These are phyloP conservation scores for Acidomyces sp. DNA, from an alignment of 495 filamentous ascomycete species.

Conservation along the genomic window DNA sequence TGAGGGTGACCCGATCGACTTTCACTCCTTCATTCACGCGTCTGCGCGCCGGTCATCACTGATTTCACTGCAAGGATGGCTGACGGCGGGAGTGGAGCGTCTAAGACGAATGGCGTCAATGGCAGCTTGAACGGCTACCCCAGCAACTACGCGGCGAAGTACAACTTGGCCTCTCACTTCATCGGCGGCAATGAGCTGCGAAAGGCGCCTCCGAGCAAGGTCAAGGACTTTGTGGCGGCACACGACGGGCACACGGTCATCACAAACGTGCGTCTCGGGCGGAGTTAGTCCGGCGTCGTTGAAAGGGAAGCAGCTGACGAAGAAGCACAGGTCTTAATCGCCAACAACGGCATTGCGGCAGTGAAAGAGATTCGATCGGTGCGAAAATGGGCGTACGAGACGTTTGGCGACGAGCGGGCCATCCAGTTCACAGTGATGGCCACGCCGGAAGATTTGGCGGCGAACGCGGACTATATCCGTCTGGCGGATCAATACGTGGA, in stretches of 20 bases:
- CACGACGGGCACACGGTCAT: constrained; percentile 96
- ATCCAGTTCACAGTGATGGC: constrained; percentile 99
- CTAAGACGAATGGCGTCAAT: constrained; percentile 17
- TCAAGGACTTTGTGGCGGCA: constrained; percentile 86
- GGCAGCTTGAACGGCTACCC: constrained; percentile 39
- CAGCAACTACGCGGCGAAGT: constrained; percentile 57
- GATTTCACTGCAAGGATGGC: constrained; percentile 7
- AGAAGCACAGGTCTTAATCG: constrained; percentile 74
- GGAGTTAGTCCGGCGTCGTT: not conserved
- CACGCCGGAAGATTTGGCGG: constrained; percentile 93
- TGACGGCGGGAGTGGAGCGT: constrained; percentile 17
- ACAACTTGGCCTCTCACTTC: constrained; percentile 78
- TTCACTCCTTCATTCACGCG: no score
- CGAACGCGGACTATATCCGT: constrained; percentile 97
- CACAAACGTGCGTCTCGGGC: constrained; percentile 58
- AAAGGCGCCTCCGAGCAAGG: constrained; percentile 59
- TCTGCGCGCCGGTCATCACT: no score
- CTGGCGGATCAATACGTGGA: constrained; percentile 99
- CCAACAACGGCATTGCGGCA: constrained; percentile 98
- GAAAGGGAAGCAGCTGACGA: not conserved
- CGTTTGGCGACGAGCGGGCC: constrained; percentile 91
- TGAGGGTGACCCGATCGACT: no score
- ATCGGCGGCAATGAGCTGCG: constrained; percentile 84
- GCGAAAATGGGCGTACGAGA: constrained; percentile 99
- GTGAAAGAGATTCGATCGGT: constrained; percentile 98